A percentile compares a stretch with the other conserved stretches of the same genome.
Conservation (phyloP, 495 filamentous ascomycete genomes). For the Staphylotrichum tortipilum region DNA sequence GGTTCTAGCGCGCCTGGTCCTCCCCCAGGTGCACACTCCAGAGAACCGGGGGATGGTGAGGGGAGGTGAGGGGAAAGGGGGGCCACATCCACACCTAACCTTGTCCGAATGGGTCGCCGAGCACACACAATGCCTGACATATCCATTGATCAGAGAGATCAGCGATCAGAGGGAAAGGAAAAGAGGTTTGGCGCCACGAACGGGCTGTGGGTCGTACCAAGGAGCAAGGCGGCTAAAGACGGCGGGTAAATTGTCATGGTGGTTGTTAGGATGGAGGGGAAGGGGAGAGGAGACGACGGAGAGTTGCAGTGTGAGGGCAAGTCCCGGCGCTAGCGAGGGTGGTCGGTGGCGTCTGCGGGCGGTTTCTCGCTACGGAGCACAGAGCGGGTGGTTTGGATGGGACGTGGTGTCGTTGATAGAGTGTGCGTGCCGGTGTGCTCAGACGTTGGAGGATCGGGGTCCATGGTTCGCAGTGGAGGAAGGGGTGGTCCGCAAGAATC, state of each 20-base stretch:
- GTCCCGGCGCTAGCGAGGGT: slow-evolving; percentile 10
- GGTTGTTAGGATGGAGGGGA: background rate
- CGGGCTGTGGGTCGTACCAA: background rate
- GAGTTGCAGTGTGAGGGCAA: background rate
- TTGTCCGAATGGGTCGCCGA: background rate
- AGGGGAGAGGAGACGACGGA: too few species aligned
- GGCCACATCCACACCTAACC: background rate
- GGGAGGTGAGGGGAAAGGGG: too few species aligned
- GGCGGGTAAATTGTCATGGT: slow-evolving; percentile 3
- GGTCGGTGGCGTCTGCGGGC: background rate
- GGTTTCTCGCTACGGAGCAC: background rate
- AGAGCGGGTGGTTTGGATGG: too few species aligned
- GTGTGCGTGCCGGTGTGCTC: background rate
- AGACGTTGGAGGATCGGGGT: background rate
- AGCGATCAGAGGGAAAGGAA: background rate
- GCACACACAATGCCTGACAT: background rate
- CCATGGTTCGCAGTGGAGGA: background rate
- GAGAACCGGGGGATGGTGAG: background rate
- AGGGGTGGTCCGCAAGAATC: background rate
- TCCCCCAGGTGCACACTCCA: background rate
- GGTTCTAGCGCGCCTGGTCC: background rate
- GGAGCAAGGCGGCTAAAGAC: slow-evolving; percentile 5
- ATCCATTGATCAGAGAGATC: background rate
- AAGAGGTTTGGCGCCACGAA: too few species aligned
- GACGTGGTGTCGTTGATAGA: background rate